A percentile compares a stretch with the other conserved stretches of the same genome.
Conservation (phyloP, 495 filamentous ascomycete species). For the Penicillium canescens region DNA sequence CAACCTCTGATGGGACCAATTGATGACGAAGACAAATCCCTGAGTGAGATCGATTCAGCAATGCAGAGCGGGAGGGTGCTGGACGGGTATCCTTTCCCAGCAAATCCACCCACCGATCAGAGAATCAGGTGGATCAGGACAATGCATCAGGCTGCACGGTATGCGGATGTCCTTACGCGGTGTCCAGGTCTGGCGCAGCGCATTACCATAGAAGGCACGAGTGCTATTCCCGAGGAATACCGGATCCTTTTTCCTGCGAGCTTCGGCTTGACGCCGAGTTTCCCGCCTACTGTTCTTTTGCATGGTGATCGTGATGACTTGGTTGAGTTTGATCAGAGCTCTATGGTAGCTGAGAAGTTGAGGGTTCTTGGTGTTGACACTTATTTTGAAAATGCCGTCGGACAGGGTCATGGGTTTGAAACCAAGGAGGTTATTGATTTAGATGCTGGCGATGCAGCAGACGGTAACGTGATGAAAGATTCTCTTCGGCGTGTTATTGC, state of each 20-base stretch:
- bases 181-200: not conserved
- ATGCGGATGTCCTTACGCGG: not conserved
- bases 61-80: not conserved
- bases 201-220: not conserved
- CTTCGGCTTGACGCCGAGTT: not conserved
- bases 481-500: not conserved
- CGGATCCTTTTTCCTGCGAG: not conserved
- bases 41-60: not conserved
- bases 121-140: conserved; percentile 3
- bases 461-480: not conserved
- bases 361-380: not conserved
- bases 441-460: not conserved
- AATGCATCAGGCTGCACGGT: conserved; percentile 1
- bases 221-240: not conserved
- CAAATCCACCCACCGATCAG: not conserved
- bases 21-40: not conserved
- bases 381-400: conserved; percentile 3
- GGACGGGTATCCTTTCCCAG: conserved; percentile 5
- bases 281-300: conserved; percentile 9
- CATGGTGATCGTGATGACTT: conserved; percentile 6
- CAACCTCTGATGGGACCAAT: not conserved
- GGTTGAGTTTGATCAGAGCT: conserved; percentile 7
- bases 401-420: conserved; percentile 6
- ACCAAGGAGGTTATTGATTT: not conserved
- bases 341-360: not conserved